Percentiles rank a stretch among this genome's conserved stretches.
phyloP scores from a whole-genome alignment of 2,329 filamentous ascomycete genomes.

The Calonectria crousiana region DNA sequence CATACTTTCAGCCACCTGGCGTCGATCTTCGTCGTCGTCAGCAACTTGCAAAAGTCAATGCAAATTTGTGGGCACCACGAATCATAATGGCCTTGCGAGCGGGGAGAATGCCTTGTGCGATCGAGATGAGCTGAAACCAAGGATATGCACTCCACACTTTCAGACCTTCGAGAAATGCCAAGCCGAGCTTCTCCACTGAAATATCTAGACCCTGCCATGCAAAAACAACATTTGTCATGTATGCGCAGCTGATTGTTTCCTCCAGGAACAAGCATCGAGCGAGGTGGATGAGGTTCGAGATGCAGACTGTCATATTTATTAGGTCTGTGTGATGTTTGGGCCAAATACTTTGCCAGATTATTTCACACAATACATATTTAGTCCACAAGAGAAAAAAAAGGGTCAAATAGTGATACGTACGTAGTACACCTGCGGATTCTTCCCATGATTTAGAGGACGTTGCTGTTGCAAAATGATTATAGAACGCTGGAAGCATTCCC shows the following conservation, averaged over 20 bases:
- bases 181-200: not conserved
- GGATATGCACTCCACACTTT: not conserved
- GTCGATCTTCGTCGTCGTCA: not conserved
- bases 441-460: not conserved
- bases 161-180: not conserved
- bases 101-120: not conserved
- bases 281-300: not conserved
- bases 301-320: not conserved
- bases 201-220: not conserved
- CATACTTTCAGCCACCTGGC: not conserved
- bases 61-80: not conserved
- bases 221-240: not conserved
- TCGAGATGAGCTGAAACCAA: not conserved
- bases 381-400: not conserved
- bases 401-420: not conserved
- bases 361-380: not conserved
- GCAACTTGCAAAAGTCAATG: not conserved
- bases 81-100: not conserved
- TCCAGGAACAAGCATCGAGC: not conserved
- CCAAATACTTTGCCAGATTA: not conserved
- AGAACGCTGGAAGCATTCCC: not conserved
- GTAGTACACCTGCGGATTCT: not conserved
- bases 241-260: not conserved
- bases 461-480: not conserved
- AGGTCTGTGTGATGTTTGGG: no score